Base-by-base conservation (phyloP, 352 stramenopile species). In the Phytopythium mirpurense region DNA sequence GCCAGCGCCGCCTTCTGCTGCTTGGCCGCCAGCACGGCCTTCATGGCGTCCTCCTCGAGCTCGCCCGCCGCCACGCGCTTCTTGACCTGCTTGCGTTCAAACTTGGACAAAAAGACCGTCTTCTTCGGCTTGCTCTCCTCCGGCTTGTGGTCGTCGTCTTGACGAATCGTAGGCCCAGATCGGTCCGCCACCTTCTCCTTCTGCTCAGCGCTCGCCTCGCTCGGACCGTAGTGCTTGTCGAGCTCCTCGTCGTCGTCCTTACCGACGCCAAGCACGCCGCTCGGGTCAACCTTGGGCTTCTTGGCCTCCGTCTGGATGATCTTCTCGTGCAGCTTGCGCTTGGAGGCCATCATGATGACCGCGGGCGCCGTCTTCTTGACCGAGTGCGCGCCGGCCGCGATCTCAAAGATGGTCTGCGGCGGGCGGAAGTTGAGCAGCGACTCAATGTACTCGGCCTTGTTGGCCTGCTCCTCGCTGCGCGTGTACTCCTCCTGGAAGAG, bases 381-480 rank as follows among this genome's bases (percentile, higher is more conserved):
- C 38, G 80, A 88, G 48, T 92, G 79, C 24, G 79, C 70, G 29
- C 89, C 90, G 19, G 80, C 87, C 45, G 95, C 90, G 45, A 97
- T 93, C 65, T 98, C 95, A 71, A 98, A 98, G 48, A 98, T 97
- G 32, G 95, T 98, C 70, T 98, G 91, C 53, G 94, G 93, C 15
- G 95, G 95, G 15, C 95, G 89, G 64, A 98, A 98, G 54, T 74
- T 86, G 45, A 94, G 78, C 58, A 98, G 80, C 48, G 86, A 93
- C 42, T 87, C 72, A 23, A 98, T 86, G 65, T 98, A 98, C 54
- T 96, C 88, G 48, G 93, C 78, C 48, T 96, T 86, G 26, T 88
- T 65, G 16, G 73, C 70, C 55, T 87, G 84, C 31, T 52, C 59
- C 52, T 96, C 83, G 54, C 93, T 78, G 4, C 92, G 67, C 54